These are phyloP conservation scores for Cytospora chrysosperma DNA, from an alignment of 2,329 filamentous ascomycete genomes.

Conservation along the genomic window DNA sequence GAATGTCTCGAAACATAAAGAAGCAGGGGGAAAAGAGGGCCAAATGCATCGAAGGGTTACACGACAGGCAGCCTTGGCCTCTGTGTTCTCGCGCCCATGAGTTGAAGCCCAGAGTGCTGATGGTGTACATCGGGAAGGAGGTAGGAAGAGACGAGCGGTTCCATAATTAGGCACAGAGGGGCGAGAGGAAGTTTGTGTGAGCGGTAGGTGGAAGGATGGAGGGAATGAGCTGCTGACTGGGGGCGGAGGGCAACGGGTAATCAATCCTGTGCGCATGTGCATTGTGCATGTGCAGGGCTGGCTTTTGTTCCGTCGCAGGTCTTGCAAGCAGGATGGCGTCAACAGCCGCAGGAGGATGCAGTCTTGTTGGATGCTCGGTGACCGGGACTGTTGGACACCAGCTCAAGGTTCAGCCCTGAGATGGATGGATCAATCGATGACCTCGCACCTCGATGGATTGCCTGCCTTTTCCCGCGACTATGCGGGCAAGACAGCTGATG, in stretches of 20 bases:
- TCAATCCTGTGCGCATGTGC: neutral
- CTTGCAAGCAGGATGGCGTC: neutral
- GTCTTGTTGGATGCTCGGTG: neutral
- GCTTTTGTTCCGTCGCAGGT: neutral
- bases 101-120: neutral
- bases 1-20: conserved; percentile 15
- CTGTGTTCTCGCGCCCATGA: neutral
- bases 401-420: neutral
- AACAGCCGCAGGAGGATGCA: neutral
- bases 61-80: conserved; percentile 4
- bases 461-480: neutral
- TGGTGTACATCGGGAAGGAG: neutral
- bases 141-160: conserved; percentile 1
- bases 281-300: neutral
- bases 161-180: conserved; percentile 18
- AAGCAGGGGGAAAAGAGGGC: conserved; percentile 8
- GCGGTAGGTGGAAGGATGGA: neutral
- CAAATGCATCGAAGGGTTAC: conserved; percentile 17
- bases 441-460: neutral
- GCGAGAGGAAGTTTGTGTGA: neutral
- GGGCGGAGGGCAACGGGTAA: neutral
- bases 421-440: neutral
- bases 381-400: neutral
- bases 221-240: neutral
- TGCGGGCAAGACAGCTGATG: neutral